Conservation (phyloP, 139 green algal species). For the Tetraselmis striata region DNA sequence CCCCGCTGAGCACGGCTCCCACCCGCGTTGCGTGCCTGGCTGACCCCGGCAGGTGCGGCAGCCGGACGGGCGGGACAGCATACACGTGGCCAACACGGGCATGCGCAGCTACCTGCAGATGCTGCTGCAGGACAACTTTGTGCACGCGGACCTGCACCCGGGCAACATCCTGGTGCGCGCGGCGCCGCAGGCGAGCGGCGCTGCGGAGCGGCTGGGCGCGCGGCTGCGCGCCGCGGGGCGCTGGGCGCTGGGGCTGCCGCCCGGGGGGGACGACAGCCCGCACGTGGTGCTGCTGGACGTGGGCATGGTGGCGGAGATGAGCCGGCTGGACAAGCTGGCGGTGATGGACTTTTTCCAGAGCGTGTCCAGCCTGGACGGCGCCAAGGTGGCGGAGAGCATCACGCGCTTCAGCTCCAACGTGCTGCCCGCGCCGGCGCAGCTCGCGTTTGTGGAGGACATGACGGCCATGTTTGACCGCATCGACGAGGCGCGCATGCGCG, state of each 20-base stretch:
- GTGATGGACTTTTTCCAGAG: constrained; percentile 58
- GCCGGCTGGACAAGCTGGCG: constrained; percentile 38
- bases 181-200: not conserved
- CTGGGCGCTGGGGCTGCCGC: not conserved
- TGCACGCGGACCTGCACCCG: constrained; percentile 87
- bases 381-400: constrained; percentile 40
- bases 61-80: not conserved
- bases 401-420: not conserved
- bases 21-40: too few species aligned
- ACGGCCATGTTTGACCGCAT: not conserved
- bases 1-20: too few species aligned
- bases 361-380: constrained; percentile 41
- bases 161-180: constrained; percentile 83
- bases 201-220: not conserved
- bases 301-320: constrained; percentile 79
- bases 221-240: not conserved
- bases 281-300: constrained; percentile 77
- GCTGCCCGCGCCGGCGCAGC: constrained; percentile 15
- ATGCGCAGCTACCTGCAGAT: constrained; percentile 87
- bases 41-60: too few species aligned
- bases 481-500: constrained; percentile 45
- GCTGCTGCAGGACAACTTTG: constrained; percentile 86
- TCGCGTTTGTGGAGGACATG: constrained; percentile 55
- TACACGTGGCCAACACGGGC: constrained; percentile 45
- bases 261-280: not conserved